Conservation (phyloP, 2,329 filamentous ascomycete species). For the Venturia pyrina region DNA sequence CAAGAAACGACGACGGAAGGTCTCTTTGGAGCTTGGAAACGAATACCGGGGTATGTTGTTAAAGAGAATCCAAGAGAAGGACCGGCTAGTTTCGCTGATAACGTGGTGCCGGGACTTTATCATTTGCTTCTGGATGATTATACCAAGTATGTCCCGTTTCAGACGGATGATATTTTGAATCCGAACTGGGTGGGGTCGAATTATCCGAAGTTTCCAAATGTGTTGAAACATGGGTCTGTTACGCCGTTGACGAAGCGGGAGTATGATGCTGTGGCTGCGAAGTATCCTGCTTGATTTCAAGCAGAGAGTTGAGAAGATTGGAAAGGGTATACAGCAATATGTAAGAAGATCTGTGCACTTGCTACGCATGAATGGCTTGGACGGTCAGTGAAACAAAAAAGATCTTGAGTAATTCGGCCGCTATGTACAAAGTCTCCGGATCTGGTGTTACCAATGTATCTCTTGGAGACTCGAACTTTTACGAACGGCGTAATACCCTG, state of each 20-base stretch:
- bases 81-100: conserved; percentile 7
- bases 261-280: background rate
- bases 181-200: background rate
- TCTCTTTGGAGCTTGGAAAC: conserved; percentile 5
- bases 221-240: conserved; percentile 11
- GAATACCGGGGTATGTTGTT: background rate
- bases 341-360: too few species aligned
- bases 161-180: background rate
- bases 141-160: conserved; percentile 2
- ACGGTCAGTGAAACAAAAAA: too few species aligned
- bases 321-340: too few species aligned
- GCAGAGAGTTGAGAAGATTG: too few species aligned
- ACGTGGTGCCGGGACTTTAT: conserved; percentile 6
- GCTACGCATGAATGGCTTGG: too few species aligned
- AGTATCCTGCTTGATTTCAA: background rate
- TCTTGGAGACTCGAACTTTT: too few species aligned
- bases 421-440: too few species aligned
- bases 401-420: too few species aligned
- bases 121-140: conserved; percentile 10
- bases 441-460: too few species aligned
- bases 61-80: background rate
- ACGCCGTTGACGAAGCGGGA: conserved; percentile 6
- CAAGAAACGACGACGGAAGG: conserved; percentile 5
- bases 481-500: too few species aligned
- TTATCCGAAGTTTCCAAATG: background rate